Evolutionary conservation across 768 basidiomycete species (phyloP), one percentile per base, ranked within the genome.

Genomic region (Rhodotorula taiwanensis): DNA sequence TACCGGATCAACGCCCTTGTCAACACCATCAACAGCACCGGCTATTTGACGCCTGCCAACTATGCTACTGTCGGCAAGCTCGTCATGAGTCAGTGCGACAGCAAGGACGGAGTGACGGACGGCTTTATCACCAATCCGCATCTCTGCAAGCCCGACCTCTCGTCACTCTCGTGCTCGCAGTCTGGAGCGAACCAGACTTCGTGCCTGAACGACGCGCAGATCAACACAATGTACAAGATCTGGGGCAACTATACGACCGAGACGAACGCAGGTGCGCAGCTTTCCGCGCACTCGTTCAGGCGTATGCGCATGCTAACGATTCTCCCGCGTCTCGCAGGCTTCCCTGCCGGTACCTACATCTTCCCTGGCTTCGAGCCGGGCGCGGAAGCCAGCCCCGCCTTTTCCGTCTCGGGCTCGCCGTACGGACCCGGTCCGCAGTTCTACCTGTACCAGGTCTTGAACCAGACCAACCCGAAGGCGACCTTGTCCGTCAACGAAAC

Each of bases 81-180:
- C 28, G 55, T 55, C 47, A 14, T 25, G 18, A 15, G 5, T 4
- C 50, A 72, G 49, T 72, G 71, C 57, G 71, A 72, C 60, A 60
- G 39, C n/a, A 51, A 63, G 21, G 71, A 72, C 48, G 66, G 68
- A 5, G 33, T 72, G 27, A 74, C 75, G 59, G 76, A 76, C 43
- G 71, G 72, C 15, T 65, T 76, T 56, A 69, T 77, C 52, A 73
- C 73, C 25, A 75, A 75, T 56, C 73, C 76, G 15, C 60, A 70
- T 51, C 70, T 72, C 52, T 74, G 72, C 41, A 70, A 73, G 31
- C 76, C 76, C 11, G 73, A 72, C 39, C 52, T 68, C 25, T 23
- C 25, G 5, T 23, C 47, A 8, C 47, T 68, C 23, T 9, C 39
- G 3, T 68, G 67, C 42, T 27, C 23, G 27, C 30, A 8, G 2